Base-by-base conservation (phyloP, 2,329 filamentous ascomycete genomes). In the Laburnicola sp. region DNA sequence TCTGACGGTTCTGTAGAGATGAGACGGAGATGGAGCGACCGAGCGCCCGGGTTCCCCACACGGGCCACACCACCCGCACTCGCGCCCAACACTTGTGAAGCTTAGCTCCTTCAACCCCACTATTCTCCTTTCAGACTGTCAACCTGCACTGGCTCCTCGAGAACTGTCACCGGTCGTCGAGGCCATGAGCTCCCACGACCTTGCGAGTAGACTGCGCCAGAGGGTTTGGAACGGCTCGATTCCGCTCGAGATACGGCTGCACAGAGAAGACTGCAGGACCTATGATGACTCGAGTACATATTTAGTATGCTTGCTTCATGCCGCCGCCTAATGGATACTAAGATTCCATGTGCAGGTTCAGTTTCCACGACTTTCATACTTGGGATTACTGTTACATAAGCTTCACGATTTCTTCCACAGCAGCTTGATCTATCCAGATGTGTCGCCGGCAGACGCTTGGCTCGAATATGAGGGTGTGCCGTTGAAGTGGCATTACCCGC, bases 401-500 rank as follows among this genome's bases (percentile, higher is more conserved):
- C 74, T 89, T 5, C 82, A 84, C 58, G 74, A 77, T 43, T 89
- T 88, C 75, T 89, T 88, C 67, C 63, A 74, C 1, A 59, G 76
- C 10, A 78, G 71, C 25, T 70, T 88, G 32, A 87, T 87, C 59
- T 76, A 85, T 57, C 78, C 84, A 3, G 73, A 78, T 37, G 74
- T 80, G 28, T 74, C 74, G 2, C 65, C 79, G 6, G 75, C 81
- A 51, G 74, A 82, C 37, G 80, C 82, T 21, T 86, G 84, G 82
- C 82, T 90, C 57, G 84, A 82, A 1, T 86, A 85, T 63, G 84
- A 89, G 66, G 80, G 78, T 10, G 86, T 89, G 11, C 82, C 85
- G 2, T 69, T 89, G 57, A 88, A 87, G 75, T 87, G 85, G 85
- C 86, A 89, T 64, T 85, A 87, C 53, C 86, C 87, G 0, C 68